Evolutionary conservation across 176 grass and related monocot genomes (phyloP).

Genomic region (Tuctoria greenei): DNA sequence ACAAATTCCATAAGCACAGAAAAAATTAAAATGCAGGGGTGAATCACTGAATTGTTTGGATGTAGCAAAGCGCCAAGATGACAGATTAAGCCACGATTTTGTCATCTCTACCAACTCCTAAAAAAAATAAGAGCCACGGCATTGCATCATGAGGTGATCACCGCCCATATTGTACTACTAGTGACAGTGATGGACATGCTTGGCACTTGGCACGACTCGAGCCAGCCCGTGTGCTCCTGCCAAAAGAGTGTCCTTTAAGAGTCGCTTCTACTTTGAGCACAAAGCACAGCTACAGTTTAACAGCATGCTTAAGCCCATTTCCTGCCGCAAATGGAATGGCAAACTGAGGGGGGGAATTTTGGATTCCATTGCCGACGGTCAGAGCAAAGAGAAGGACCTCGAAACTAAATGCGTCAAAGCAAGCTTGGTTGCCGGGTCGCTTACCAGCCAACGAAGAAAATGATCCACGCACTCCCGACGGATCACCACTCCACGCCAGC

Average conservation of each 20-base stretch:
- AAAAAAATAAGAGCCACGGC: conserved; percentile 10
- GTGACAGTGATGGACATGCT: background rate
- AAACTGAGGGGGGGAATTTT: background rate
- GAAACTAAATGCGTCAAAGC: background rate
- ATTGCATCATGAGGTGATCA: conserved; percentile 34
- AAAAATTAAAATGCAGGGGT: background rate
- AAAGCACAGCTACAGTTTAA: background rate
- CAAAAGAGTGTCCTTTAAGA: conserved; percentile 20
- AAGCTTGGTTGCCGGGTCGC: background rate
- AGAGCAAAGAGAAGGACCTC: background rate
- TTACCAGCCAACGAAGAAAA: background rate
- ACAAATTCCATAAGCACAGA: conserved; percentile 6
- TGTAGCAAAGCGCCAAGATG: background rate
- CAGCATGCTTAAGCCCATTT: conserved; percentile 21
- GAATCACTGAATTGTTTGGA: background rate
- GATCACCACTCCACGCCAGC: conserved; percentile 6
- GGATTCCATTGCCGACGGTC: no score
- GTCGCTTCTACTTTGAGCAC: conserved; percentile 19
- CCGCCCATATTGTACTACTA: background rate
- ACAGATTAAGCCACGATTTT: conserved; percentile 1
- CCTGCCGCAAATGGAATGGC: background rate
- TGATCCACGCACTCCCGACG: background rate
- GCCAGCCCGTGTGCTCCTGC: conserved; percentile 16
- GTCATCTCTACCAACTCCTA: conserved; percentile 4
- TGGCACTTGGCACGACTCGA: conserved; percentile 8